Evolutionary conservation across 768 basidiomycete genomes (phyloP).

Genomic region (Kwoniella dendrophila): DNA sequence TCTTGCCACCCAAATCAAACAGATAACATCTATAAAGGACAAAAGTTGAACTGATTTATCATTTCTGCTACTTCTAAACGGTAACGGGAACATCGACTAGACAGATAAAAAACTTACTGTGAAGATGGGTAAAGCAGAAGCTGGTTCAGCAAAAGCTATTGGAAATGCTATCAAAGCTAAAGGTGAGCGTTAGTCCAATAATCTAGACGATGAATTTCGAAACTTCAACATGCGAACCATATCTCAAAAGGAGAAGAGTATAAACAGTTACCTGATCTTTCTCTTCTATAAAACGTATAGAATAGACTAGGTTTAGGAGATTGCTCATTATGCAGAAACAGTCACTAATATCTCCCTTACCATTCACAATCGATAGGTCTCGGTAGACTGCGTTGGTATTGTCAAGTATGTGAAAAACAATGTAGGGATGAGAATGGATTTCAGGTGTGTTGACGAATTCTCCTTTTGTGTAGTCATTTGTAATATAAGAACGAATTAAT

Average conservation of each 20-base stretch:
- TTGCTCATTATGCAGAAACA: too few species aligned
- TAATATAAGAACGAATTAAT: not conserved
- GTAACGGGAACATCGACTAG: too few species aligned
- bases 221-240: too few species aligned
- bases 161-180: conserved; percentile 95
- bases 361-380: conserved; percentile 59
- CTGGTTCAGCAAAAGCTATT: conserved; percentile 55
- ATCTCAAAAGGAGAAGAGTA: too few species aligned
- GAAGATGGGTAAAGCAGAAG: conserved; percentile 54
- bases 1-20: conserved; percentile 14
- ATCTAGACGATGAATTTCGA: too few species aligned
- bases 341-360: too few species aligned
- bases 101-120: not conserved
- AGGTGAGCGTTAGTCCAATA: conserved; percentile 54
- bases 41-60: too few species aligned
- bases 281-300: too few species aligned
- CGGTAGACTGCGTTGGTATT: conserved; percentile 95
- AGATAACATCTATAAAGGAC: not conserved
- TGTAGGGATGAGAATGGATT: conserved; percentile 98
- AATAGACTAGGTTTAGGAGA: too few species aligned
- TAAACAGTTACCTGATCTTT: too few species aligned
- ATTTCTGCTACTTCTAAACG: too few species aligned
- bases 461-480: too few species aligned
- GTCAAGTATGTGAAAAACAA: conserved; percentile 98
- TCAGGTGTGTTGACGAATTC: conserved; percentile 47